Base-by-base conservation (phyloP, 306 rosid species). In the Calophaca sinica region DNA sequence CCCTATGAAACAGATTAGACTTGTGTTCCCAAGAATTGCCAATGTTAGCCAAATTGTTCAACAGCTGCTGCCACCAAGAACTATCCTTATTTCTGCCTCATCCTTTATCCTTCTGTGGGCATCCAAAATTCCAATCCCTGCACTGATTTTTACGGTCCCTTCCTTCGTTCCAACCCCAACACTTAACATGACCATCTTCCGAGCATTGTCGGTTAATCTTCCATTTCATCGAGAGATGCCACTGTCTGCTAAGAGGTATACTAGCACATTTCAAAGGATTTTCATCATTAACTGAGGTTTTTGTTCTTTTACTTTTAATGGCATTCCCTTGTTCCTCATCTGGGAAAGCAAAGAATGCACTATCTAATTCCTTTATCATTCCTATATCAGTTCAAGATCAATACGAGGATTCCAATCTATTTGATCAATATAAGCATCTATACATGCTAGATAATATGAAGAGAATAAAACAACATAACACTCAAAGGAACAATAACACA, bases 401-500 rank as follows among this genome's bases (percentile, higher is more conserved):
- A 94, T 77, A 7, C 20, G 33, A 45, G 96, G 88, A 57, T 79
- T 75, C 97, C 98, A 94, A 79, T 94, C 94, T 63, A 94, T 78
- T 69, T 81, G 77, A 32, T 88, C 89, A 9, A 87, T 66, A 66
- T 88, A 91, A 32, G 82, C 60, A 75, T 91, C 86, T 20, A 1
- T 20, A 20, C 26, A 20, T 20, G 26, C 26, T 20, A 20, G 26
- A 20, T 20, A 20, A 20, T 20, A 20, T 20, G 26, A 1, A 20
- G 26, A 20, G 26, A 20, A 20, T 20, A 20, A 20, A 20, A 20
- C 26, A 20, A 20, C 1, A 20, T 0, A 20, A 20, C 26, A 20
- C 26, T 20, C 26, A 20, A 20, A 20, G 26, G 26, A 20, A 20
- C 26, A 20, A 20, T 20, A 20, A 20, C 26, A 20, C 26, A 20